Percentiles rank a stretch among this genome's conserved stretches.
These are phyloP conservation scores for Tephrocybe sp. DNA, from an alignment of 768 basidiomycete genomes.

Conservation along the genomic window DNA sequence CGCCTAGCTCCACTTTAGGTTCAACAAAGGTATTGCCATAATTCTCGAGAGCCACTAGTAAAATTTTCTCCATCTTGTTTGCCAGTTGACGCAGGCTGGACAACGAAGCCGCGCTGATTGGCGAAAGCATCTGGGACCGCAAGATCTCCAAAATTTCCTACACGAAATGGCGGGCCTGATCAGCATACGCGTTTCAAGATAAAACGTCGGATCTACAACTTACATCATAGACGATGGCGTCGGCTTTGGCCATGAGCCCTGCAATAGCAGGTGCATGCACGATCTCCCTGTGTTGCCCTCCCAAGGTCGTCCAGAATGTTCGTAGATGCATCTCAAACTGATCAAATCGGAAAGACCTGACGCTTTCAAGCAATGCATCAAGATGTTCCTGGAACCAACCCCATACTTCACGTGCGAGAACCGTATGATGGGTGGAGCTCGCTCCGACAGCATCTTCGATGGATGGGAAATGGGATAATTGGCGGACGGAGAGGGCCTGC, in stretches of 20 bases:
- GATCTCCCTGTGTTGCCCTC: conserved; percentile 77
- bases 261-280: conserved; percentile 88
- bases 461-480: conserved; percentile 76
- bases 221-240: conserved; percentile 89
- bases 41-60: conserved; percentile 74
- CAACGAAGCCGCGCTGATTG: conserved; percentile 65
- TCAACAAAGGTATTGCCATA: conserved; percentile 90
- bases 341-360: conserved; percentile 78
- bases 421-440: conserved; percentile 72
- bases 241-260: conserved; percentile 84
- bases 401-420: conserved; percentile 87
- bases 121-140: conserved; percentile 79
- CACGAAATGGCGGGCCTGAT: conserved; percentile 6
- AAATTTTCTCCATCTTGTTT: conserved; percentile 89
- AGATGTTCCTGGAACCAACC: conserved; percentile 90
- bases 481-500: conserved; percentile 64
- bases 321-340: conserved; percentile 87
- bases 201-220: conserved; percentile 29
- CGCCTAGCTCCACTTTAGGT: conserved; percentile 87
- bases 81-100: conserved; percentile 77
- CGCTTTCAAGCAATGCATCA: conserved; percentile 75
- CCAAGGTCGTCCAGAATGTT: conserved; percentile 78
- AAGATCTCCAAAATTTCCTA: conserved; percentile 88
- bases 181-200: conserved; percentile 8
- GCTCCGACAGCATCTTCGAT: conserved; percentile 83